Conservation (phyloP, 129 eudicot genomes). For the Flaveria sonorensis region DNA sequence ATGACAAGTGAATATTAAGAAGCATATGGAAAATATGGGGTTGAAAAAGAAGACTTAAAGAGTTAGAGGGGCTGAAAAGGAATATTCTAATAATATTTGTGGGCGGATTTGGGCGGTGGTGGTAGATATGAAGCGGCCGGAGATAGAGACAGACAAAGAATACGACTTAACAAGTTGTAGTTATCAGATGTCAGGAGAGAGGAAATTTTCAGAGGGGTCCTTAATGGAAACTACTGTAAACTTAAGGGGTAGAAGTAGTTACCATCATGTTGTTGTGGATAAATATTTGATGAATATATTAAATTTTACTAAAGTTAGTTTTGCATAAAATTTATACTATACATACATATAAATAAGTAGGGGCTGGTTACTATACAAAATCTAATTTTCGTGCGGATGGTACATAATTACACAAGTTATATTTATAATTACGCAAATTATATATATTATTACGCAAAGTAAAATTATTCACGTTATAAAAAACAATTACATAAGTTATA, state of each 20-base stretch:
- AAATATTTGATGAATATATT: no score
- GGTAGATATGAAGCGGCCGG: not conserved
- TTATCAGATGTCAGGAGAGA: not conserved
- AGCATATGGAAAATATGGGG: conserved; percentile 14
- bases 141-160: conserved; percentile 10
- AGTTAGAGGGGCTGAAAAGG: not conserved
- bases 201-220: not conserved
- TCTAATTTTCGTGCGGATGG: no score
- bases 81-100: conserved; percentile 6
- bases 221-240: not conserved
- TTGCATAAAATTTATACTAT: no score
- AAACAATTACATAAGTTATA: no score
- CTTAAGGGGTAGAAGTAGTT: not conserved
- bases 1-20: not conserved
- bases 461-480: no score
- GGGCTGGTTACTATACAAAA: no score
- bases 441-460: no score
- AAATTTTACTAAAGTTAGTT: no score
- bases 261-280: no score
- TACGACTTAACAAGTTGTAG: conserved; percentile 1
- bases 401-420: no score
- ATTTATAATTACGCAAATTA: no score
- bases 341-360: no score
- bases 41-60: not conserved
- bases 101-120: conserved; percentile 21